Evolutionary conservation across 2,329 filamentous ascomycete genomes (phyloP).

Genomic region (Talaromyces rugulosus): DNA sequence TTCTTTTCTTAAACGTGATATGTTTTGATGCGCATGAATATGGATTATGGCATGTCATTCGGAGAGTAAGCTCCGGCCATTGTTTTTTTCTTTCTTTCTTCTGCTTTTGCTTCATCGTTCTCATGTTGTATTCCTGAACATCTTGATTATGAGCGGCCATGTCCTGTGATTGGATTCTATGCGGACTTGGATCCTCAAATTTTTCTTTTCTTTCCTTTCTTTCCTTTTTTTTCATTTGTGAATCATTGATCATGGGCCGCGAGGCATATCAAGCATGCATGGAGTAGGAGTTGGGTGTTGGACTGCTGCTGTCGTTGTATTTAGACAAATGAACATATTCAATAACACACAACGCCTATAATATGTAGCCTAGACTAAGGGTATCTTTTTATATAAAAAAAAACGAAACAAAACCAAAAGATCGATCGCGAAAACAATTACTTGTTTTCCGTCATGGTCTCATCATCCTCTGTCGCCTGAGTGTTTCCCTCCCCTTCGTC

Average conservation of each 20-base stretch:
- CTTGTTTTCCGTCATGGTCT: background rate
- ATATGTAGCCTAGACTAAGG: background rate
- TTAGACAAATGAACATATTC: constrained; percentile 6
- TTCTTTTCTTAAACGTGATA: background rate
- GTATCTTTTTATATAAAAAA: background rate
- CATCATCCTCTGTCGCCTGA: background rate
- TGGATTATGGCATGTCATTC: constrained; percentile 1
- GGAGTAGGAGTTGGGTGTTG: constrained; percentile 33
- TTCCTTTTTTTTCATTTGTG: constrained; percentile 19
- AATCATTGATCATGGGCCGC: constrained; percentile 17
- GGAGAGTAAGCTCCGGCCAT: background rate
- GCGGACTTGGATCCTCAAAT: constrained; percentile 14
- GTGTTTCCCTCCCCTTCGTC: constrained; percentile 9
- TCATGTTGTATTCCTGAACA: constrained; percentile 11
- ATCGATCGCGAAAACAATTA: background rate
- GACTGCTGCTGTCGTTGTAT: constrained; percentile 15
- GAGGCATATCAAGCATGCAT: constrained; percentile 29
- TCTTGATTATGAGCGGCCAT: constrained; percentile 2
- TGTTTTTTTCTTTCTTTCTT: background rate
- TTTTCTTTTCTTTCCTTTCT: constrained; percentile 1
- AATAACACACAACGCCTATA: background rate
- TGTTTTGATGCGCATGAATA: constrained; percentile 1
- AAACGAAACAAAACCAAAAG: background rate
- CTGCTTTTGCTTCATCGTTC: constrained; percentile 3
- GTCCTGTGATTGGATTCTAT: constrained; percentile 3